Conservation (phyloP, 306 rosid species). For the Ormosia emarginata region DNA sequence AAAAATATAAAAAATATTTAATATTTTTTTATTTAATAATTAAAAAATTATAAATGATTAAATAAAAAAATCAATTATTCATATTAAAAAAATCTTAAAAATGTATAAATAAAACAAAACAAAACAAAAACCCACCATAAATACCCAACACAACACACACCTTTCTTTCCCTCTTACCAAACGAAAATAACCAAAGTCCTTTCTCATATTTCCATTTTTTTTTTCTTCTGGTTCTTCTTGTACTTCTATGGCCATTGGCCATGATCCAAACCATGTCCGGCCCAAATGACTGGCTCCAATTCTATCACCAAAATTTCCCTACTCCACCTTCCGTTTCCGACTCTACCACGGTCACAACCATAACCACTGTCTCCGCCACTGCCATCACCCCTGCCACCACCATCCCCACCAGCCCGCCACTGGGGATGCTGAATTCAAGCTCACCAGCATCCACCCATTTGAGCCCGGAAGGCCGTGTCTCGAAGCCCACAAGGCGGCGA, state of each 20-base stretch:
- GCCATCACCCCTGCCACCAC: not conserved
- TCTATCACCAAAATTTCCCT: slow-evolving; percentile 48
- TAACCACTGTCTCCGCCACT: not conserved
- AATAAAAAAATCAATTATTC: too few species aligned
- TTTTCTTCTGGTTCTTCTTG: not conserved
- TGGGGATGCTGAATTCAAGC: slow-evolving; percentile 7
- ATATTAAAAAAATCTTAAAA: not conserved
- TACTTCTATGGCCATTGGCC: slow-evolving; percentile 25
- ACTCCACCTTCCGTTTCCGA: slow-evolving; percentile 1
- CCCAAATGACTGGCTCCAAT: slow-evolving; percentile 65
- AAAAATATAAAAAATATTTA: too few species aligned
- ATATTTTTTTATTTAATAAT: too few species aligned
- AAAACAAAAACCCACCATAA: slow-evolving; percentile 17
- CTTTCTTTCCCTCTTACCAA: slow-evolving; percentile 36
- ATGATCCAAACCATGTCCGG: slow-evolving; percentile 65
- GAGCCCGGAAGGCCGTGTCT: slow-evolving; percentile 66
- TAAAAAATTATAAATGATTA: too few species aligned
- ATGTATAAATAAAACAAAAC: not conserved
- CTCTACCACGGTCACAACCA: not conserved
- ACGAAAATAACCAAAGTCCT: not conserved
- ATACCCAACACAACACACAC: slow-evolving; percentile 21
- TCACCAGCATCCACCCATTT: slow-evolving; percentile 37
- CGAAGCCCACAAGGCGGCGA: slow-evolving; percentile 56
- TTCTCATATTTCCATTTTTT: not conserved
- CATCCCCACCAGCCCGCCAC: not conserved